Evolutionary conservation across 768 basidiomycete species (phyloP).

Genomic region (Kwoniella shandongensis): DNA sequence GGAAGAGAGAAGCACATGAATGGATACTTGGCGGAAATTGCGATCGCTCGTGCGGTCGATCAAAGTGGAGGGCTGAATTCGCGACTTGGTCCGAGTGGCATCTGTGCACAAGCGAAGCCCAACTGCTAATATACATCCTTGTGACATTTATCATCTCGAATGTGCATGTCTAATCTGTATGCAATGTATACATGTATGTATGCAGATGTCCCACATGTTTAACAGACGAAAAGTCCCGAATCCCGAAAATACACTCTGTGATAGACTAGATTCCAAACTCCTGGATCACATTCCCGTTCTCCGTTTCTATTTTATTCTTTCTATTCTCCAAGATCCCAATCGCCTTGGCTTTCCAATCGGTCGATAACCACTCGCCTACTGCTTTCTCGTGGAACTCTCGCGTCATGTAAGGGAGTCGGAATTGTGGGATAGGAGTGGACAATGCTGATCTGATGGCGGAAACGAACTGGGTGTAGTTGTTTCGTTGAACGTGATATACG

Average conservation of each 20-base stretch:
- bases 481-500: slow-evolving; percentile 23
- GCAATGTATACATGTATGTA: no score
- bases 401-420: slow-evolving; percentile 9
- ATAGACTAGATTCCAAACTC: slow-evolving; percentile 2
- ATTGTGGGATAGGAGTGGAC: slow-evolving; percentile 23
- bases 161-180: no score
- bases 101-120: no score
- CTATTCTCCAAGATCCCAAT: slow-evolving; percentile 16
- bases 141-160: no score
- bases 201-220: no score
- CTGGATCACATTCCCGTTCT: slow-evolving; percentile 15
- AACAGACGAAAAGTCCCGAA: background rate
- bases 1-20: no score
- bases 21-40: no score
- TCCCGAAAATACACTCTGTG: no score
- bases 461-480: slow-evolving; percentile 21
- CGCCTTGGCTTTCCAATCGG: slow-evolving; percentile 22
- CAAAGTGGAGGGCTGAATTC: slow-evolving; percentile 1
- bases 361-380: slow-evolving; percentile 9
- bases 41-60: no score
- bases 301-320: slow-evolving; percentile 18
- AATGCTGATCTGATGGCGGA: slow-evolving; percentile 24
- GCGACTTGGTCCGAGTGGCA: no score
- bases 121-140: no score
- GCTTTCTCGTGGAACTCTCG: slow-evolving; percentile 16